Percentiles rank a stretch among this genome's conserved stretches.
phyloP scores from a whole-genome alignment of 169 alveolate species.

The Babesia gibsoni region DNA sequence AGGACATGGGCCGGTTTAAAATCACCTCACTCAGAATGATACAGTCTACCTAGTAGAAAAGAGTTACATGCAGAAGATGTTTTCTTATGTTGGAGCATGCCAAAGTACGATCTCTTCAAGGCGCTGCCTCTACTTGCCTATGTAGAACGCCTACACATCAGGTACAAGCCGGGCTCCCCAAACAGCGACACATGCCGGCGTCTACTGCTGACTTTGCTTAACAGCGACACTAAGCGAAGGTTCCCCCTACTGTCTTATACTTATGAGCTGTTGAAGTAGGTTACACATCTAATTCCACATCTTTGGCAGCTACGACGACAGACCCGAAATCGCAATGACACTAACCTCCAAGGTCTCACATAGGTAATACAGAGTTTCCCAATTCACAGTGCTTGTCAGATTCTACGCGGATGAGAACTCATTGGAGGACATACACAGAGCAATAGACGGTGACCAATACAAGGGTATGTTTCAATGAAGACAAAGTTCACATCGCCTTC shows the following conservation, averaged over 20 bases:
- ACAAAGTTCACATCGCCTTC: neutral
- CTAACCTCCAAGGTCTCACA: slow-evolving; percentile 33
- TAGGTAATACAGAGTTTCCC: slow-evolving; percentile 8
- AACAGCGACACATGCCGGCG: slow-evolving; percentile 57
- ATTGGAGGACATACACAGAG: slow-evolving; percentile 53
- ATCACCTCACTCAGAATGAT: too few relatives aligned
- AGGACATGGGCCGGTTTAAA: too few relatives aligned
- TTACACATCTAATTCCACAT: neutral
- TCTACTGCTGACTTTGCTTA: slow-evolving; percentile 22
- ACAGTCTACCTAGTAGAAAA: too few relatives aligned
- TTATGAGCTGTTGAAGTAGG: slow-evolving; percentile 52
- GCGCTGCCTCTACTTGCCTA: slow-evolving; percentile 42
- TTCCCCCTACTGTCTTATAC: slow-evolving; percentile 39
- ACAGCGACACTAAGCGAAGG: slow-evolving; percentile 15
- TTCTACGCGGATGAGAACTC: slow-evolving; percentile 45
- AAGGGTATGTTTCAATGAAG: slow-evolving; percentile 4
- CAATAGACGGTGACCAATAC: slow-evolving; percentile 55
- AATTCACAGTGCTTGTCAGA: neutral
- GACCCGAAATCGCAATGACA: slow-evolving; percentile 50
- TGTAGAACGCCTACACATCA: slow-evolving; percentile 53
- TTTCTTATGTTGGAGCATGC: too few relatives aligned
- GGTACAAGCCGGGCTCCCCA: slow-evolving; percentile 52
- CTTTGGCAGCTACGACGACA: slow-evolving; percentile 38
- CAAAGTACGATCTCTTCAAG: slow-evolving; percentile 36
- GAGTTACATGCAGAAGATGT: too few relatives aligned